Percentiles rank a stretch among this genome's conserved stretches.
Conservation (phyloP, 2,329 filamentous ascomycete species). For the Botryotinia convoluta region DNA sequence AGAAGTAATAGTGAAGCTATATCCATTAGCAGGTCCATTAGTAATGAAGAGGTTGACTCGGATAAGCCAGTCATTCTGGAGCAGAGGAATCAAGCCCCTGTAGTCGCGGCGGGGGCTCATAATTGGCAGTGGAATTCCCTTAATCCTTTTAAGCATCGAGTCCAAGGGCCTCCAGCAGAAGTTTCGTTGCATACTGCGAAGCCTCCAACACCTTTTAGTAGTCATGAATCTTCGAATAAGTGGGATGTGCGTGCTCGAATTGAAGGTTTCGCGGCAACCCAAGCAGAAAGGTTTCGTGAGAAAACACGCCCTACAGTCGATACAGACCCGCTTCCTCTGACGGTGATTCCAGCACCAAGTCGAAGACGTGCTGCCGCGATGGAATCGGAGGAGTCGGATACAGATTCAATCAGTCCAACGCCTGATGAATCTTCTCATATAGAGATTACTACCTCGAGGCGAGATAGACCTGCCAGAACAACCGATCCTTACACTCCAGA, state of each 20-base stretch:
- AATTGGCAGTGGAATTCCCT: constrained; percentile 29
- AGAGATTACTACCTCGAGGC: constrained; percentile 13
- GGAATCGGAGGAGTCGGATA: constrained; percentile 49
- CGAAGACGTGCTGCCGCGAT: constrained; percentile 57
- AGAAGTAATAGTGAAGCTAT: constrained; percentile 32
- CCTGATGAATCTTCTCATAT: neutral
- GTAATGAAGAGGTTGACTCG: constrained; percentile 15
- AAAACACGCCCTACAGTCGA: constrained; percentile 53
- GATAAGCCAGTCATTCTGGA: constrained; percentile 32
- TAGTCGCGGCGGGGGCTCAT: constrained; percentile 10
- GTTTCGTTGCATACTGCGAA: constrained; percentile 35
- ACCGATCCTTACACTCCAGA: constrained; percentile 35
- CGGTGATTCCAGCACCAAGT: constrained; percentile 59
- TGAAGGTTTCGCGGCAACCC: constrained; percentile 59
- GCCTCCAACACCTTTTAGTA: constrained; percentile 22
- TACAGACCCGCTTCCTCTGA: constrained; percentile 56
- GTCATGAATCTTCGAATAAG: constrained; percentile 33
- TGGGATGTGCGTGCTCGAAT: constrained; percentile 58
- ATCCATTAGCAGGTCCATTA: constrained; percentile 22
- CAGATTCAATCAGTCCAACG: neutral
- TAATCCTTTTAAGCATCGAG: constrained; percentile 35
- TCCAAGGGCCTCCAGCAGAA: constrained; percentile 36
- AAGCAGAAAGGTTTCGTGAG: constrained; percentile 59
- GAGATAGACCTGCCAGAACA: constrained; percentile 20
- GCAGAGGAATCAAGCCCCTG: constrained; percentile 22